phyloP scores from a whole-genome alignment of 495 filamentous ascomycete species.

The Penicillium ucsense region DNA sequence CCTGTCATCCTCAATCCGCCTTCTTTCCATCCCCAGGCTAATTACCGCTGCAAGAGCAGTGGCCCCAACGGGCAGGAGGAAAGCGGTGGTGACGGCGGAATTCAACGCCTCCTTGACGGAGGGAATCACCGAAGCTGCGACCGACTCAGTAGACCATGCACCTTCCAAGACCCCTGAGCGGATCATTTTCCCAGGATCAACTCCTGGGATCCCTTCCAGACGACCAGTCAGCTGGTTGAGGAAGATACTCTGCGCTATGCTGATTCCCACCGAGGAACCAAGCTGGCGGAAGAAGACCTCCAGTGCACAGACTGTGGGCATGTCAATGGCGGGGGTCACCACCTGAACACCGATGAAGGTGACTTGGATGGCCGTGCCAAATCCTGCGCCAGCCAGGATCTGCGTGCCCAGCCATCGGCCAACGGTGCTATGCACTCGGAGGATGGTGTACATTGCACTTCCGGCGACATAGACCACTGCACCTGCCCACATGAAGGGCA shows the following conservation, averaged over 20 bases:
- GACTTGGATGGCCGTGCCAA: slow-evolving; percentile 34
- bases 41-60: background rate
- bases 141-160: background rate
- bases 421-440: background rate
- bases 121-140: background rate
- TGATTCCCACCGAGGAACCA: background rate
- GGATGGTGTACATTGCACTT: background rate
- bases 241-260: slow-evolving; percentile 1
- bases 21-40: background rate
- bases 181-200: background rate
- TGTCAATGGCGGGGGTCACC: background rate
- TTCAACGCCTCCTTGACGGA: background rate
- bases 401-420: background rate
- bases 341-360: slow-evolving; percentile 3
- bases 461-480: background rate
- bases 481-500: slow-evolving; percentile 11
- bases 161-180: background rate
- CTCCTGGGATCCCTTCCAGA: background rate
- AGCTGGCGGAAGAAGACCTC: background rate
- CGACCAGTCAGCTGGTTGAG: background rate
- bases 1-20: background rate
- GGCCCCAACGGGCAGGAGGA: background rate
- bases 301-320: background rate
- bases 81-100: background rate
- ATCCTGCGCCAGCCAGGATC: slow-evolving; percentile 32